A percentile compares a stretch with the other conserved stretches of the same genome.
Conservation (phyloP, 306 rosid genomes). For the Nissolia schottii region DNA sequence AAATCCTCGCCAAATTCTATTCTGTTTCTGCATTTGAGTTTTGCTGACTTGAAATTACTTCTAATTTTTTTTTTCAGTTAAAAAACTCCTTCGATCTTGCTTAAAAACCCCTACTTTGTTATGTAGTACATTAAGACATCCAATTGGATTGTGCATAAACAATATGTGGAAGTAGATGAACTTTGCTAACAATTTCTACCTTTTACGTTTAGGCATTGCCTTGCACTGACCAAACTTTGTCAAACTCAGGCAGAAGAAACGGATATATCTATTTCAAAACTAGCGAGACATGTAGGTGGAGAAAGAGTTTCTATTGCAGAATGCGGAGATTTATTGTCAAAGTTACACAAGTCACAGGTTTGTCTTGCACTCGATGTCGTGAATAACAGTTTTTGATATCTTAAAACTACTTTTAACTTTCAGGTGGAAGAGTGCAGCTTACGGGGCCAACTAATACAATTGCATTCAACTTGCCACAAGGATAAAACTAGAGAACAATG, state of each 20-base stretch:
- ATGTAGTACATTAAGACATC: not conserved
- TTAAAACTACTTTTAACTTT: slow-evolving; percentile 24
- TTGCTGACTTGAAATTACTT: too few relatives aligned
- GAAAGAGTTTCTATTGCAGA: slow-evolving; percentile 70
- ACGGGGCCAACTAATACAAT: slow-evolving; percentile 66
- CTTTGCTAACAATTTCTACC: too few relatives aligned
- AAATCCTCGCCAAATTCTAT: too few relatives aligned
- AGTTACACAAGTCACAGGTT: slow-evolving; percentile 62
- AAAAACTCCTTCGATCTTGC: not conserved
- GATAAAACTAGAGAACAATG: slow-evolving; percentile 7
- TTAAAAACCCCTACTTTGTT: too few relatives aligned
- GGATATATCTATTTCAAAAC: slow-evolving; percentile 58
- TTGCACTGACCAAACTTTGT: slow-evolving; percentile 20
- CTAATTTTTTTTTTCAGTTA: not conserved
- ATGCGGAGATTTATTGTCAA: slow-evolving; percentile 53
- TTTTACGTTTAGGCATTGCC: too few relatives aligned
- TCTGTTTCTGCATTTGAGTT: too few relatives aligned
- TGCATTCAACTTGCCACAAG: slow-evolving; percentile 23
- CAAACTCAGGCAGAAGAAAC: slow-evolving; percentile 63
- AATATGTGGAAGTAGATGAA: not conserved
- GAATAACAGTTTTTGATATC: slow-evolving; percentile 6
- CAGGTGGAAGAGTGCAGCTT: slow-evolving; percentile 84
- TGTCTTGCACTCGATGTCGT: slow-evolving; percentile 10
- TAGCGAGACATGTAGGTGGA: slow-evolving; percentile 62
- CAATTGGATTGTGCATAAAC: not conserved